Evolutionary conservation across 768 basidiomycete genomes (phyloP), one percentile per base, ranked within the genome.

Genomic region (Russula compacta): DNA sequence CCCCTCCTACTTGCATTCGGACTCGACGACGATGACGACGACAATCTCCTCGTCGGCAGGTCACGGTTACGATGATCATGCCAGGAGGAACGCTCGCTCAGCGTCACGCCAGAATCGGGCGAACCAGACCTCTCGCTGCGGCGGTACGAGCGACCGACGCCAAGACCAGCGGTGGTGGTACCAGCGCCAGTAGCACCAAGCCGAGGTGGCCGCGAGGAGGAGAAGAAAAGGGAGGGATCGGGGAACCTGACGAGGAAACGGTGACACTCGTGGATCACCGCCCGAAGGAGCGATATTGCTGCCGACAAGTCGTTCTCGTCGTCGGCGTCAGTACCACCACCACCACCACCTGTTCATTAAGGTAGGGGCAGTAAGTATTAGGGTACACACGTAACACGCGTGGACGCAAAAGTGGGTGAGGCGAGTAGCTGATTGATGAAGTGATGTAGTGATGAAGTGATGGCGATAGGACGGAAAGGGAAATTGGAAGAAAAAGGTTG

Each of bases 201-300:
- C 24, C 24, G 24, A 1, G 24, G 24, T 3, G 24, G 1, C 2
- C 24, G 24, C 24, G 24, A 29, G 24, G 24, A 29, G 24, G 54
- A 61, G 67, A 64, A 83, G 21, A 85, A 68, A 17, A 77, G 71
- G 21, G 81, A 82, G 0, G 83, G 85, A 64, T 87, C 84, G 12
- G 78, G 74, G 67, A 81, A 81, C 33, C 72, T 71, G 33, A 76
- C 64, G 57, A 84, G 74, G 64, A 85, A 83, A n/a, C 82, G 78
- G 70, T 84, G 81, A 69, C 83, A 86, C 69, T 85, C 84, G 65
- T 86, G 83, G 5, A 87, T 78, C 53, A 86, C 81, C 6, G 79
- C 84, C 35, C 85, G 78, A 47, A 87, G 71, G 10, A 84, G 74
- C 1, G 81, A 77, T 7, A 84, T 72, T 1, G 81, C 78, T 52